Percentiles rank a stretch among this genome's conserved stretches.
phyloP scores from a whole-genome alignment of 495 filamentous ascomycete genomes.

The Paragyromitra xinjiangensis region DNA sequence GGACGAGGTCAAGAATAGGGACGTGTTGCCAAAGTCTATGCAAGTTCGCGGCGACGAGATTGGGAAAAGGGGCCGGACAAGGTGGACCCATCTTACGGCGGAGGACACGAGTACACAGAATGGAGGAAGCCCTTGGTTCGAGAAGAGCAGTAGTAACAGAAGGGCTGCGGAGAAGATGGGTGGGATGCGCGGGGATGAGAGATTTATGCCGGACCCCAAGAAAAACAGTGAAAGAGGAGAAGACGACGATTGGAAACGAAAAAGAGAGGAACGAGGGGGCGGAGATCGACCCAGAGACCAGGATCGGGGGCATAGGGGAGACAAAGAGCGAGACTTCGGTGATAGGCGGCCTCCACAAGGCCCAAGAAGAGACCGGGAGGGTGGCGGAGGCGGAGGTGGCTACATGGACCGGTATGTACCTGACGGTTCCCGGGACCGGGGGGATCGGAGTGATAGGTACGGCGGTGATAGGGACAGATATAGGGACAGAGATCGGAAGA shows the following conservation, averaged over 20 bases:
- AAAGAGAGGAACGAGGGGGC: conserved; percentile 32
- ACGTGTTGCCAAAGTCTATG: conserved; percentile 88
- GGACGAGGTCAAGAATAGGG: conserved; percentile 81
- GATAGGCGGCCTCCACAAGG: conserved; percentile 50
- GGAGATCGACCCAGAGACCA: conserved; percentile 20
- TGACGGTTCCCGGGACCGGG: conserved; percentile 1
- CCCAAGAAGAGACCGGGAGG: conserved; percentile 35
- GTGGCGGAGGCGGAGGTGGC: conserved; percentile 31
- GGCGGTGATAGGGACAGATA: conserved; percentile 48
- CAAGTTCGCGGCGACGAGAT: conserved; percentile 94
- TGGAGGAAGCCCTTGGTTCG: conserved; percentile 63
- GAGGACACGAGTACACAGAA: conserved; percentile 93
- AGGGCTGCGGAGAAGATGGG: conserved; percentile 60
- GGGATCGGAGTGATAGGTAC: conserved; percentile 35
- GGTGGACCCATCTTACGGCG: conserved; percentile 83
- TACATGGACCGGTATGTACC: conserved; percentile 24
- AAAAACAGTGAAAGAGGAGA: conserved; percentile 52
- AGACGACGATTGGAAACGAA: conserved; percentile 30
- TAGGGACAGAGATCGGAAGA: conserved; percentile 48
- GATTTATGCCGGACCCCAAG: conserved; percentile 73
- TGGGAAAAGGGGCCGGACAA: conserved; percentile 89
- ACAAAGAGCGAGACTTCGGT: conserved; percentile 36
- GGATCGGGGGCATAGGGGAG: conserved; percentile 20
- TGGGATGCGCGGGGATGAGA: conserved; percentile 68
- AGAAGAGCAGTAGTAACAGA: conserved; percentile 46